A percentile compares a stretch with the other conserved stretches of the same genome.
Evolutionary conservation across 805 yeast species (phyloP).

Genomic region (Henningerozyma blattae): DNA sequence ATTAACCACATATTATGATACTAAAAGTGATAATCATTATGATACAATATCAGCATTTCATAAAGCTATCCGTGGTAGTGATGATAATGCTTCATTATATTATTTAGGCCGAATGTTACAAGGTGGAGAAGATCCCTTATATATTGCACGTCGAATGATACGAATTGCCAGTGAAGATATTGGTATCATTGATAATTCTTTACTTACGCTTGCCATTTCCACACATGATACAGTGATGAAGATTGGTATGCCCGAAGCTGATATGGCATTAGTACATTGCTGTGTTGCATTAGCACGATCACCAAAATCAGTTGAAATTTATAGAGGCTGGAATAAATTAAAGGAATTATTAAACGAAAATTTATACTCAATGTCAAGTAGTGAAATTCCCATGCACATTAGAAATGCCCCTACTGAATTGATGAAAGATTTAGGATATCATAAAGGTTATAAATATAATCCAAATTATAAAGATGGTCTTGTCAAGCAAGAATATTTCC

Average conservation of each 20-base stretch:
- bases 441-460: conserved; percentile 76
- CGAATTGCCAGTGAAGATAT: conserved; percentile 93
- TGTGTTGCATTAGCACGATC: conserved; percentile 84
- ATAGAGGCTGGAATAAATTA: conserved; percentile 66
- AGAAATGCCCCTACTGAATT: conserved; percentile 90
- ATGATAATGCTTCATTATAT: conserved; percentile 81
- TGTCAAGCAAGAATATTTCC: conserved; percentile 68
- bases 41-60: conserved; percentile 95
- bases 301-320: conserved; percentile 74
- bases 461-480: conserved; percentile 66
- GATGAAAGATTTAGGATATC: conserved; percentile 83
- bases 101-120: conserved; percentile 79
- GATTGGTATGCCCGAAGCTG: conserved; percentile 92
- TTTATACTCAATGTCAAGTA: conserved; percentile 34
- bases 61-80: conserved; percentile 80
- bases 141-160: conserved; percentile 81
- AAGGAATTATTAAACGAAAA: conserved; percentile 46
- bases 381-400: conserved; percentile 59
- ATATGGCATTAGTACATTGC: conserved; percentile 79
- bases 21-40: conserved; percentile 85
- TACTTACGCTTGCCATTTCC: conserved; percentile 78
- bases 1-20: conserved; percentile 43
- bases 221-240: conserved; percentile 80
- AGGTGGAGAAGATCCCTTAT: conserved; percentile 91
- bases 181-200: conserved; percentile 72